A percentile compares a stretch with the other conserved stretches of the same genome.
Conservation (phyloP, 1,139 yeast species). For the Magnusiomyces ingens region DNA sequence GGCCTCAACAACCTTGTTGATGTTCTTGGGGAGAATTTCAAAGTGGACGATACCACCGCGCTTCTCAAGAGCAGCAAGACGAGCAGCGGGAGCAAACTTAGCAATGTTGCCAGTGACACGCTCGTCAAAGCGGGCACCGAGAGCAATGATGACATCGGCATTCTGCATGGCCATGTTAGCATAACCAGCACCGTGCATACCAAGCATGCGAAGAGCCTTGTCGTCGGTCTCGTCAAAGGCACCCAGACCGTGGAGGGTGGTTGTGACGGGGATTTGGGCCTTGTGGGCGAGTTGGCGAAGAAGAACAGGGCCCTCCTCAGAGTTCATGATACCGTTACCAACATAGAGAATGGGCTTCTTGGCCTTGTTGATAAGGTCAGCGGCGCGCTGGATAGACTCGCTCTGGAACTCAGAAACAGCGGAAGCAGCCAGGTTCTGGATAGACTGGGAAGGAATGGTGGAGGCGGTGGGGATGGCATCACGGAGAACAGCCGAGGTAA, state of each 20-base stretch:
- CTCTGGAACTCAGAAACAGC: constrained; percentile 72
- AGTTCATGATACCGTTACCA: constrained; percentile 83
- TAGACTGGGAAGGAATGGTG: constrained; percentile 76
- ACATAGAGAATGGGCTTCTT: constrained; percentile 84
- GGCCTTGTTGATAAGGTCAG: constrained; percentile 69
- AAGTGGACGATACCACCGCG: constrained; percentile 96
- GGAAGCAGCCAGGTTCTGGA: constrained; percentile 61
- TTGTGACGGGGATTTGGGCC: constrained; percentile 91
- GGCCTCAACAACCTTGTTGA: constrained; percentile 95
- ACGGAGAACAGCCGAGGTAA: constrained; percentile 83
- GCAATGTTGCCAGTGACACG: constrained; percentile 86
- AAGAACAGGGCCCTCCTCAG: constrained; percentile 71
- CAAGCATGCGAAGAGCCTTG: constrained; percentile 89
- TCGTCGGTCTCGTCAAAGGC: constrained; percentile 89
- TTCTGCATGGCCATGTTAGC: constrained; percentile 91
- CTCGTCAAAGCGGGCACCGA: constrained; percentile 97
- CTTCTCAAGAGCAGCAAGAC: constrained; percentile 75
- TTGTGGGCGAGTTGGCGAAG: constrained; percentile 82
- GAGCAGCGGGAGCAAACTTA: constrained; percentile 92
- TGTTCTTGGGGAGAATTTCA: constrained; percentile 92
- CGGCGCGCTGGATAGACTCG: constrained; percentile 71
- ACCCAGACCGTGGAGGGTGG: constrained; percentile 90
- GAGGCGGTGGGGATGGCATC: constrained; percentile 81
- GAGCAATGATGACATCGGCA: constrained; percentile 87
- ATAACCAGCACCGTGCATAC: constrained; percentile 96